Conservation (phyloP, 140 eudicot genomes). For the Cichorium intybus region DNA sequence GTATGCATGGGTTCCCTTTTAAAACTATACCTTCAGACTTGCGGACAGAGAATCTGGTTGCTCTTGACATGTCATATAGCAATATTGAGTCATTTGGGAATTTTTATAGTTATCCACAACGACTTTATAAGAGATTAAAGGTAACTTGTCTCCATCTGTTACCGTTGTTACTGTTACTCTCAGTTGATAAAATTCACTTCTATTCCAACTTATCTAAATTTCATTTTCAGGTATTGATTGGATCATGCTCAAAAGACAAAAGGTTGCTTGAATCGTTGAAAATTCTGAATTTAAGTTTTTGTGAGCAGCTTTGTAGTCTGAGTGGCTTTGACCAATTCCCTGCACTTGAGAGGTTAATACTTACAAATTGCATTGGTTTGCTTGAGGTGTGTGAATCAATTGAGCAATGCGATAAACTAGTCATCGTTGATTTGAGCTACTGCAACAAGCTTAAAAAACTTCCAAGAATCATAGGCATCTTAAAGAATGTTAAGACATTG, state of each 20-base stretch:
- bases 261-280: neutral
- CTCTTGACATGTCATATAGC: too few relatives aligned
- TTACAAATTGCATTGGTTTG: constrained; percentile 7
- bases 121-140: neutral
- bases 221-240: neutral
- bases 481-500: neutral
- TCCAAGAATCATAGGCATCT: neutral
- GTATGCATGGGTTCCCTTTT: too few relatives aligned
- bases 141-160: neutral
- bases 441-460: too few relatives aligned
- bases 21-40: too few relatives aligned
- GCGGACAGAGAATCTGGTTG: too few relatives aligned
- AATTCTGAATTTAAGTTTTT: constrained; percentile 18
- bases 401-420: neutral
- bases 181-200: neutral
- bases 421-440: neutral
- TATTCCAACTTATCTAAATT: neutral
- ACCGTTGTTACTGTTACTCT: neutral
- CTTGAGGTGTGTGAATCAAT: neutral
- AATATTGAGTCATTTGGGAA: constrained; percentile 11
- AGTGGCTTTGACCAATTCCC: constrained; percentile 12
- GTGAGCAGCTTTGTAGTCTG: neutral
- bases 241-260: neutral
- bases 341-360: constrained; percentile 16
- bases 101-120: constrained; percentile 1